Conservation (phyloP, 1,284 basidiomycete genomes). For the Cutaneotrichosporon sp. region DNA sequence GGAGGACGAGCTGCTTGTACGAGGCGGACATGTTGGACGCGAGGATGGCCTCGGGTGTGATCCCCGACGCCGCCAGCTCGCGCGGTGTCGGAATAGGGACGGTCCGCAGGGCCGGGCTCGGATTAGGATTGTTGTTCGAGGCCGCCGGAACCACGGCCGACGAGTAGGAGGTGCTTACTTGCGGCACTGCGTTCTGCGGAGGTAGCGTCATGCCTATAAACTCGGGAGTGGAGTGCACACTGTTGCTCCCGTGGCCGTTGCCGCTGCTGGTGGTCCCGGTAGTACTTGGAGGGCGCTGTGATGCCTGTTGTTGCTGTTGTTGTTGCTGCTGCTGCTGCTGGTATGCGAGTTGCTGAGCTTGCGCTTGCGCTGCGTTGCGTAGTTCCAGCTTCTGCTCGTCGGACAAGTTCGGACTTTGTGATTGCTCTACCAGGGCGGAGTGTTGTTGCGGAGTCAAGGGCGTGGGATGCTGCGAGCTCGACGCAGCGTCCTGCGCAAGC, state of each 20-base stretch:
- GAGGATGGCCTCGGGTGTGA: not conserved
- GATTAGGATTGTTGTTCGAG: not conserved
- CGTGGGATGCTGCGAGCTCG: not conserved
- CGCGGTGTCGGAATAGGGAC: not conserved
- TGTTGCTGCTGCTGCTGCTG: slow-evolving; percentile 11
- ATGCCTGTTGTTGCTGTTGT: slow-evolving; percentile 1
- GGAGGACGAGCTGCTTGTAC: not conserved
- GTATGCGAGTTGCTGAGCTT: not conserved
- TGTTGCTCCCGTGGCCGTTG: not conserved
- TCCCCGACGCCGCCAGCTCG: not conserved
- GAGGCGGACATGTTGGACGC: not conserved
- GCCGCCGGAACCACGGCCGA: not conserved
- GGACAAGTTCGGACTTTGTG: no score
- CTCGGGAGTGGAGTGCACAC: not conserved
- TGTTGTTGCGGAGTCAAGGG: not conserved
- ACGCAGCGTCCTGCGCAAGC: not conserved
- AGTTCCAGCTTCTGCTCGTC: no score
- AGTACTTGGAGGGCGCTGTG: not conserved
- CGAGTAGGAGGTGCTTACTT: not conserved
- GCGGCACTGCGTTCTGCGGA: not conserved
- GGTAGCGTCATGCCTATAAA: slow-evolving; percentile 4
- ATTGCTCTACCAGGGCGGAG: not conserved
- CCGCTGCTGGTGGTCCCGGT: no score
- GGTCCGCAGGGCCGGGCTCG: not conserved
- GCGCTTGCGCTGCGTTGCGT: not conserved